A percentile compares a stretch with the other conserved stretches of the same genome.
Evolutionary conservation across 306 rosid genomes (phyloP).

Genomic region (Carpinus viminea): DNA sequence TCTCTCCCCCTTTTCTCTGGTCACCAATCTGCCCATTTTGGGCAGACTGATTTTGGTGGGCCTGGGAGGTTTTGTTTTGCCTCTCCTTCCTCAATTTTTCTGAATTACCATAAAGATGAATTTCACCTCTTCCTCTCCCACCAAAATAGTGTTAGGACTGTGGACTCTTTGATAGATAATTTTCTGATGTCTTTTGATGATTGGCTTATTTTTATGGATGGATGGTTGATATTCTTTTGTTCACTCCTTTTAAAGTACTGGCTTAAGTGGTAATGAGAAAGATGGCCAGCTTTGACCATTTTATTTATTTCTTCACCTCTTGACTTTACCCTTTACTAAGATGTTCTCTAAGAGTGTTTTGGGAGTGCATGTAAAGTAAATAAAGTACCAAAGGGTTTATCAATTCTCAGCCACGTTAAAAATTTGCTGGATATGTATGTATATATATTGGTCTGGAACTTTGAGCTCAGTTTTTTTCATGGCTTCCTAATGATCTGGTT

Average conservation of each 20-base stretch:
- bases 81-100: neutral
- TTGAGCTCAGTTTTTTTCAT: conserved; percentile 11
- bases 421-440: neutral
- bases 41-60: neutral
- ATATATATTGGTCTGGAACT: neutral
- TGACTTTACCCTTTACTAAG: neutral
- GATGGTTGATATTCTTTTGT: neutral
- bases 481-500: conserved; percentile 22
- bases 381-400: neutral
- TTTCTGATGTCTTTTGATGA: neutral
- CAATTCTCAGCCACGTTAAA: neutral
- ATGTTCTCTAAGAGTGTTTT: neutral
- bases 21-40: neutral
- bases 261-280: neutral
- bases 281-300: neutral
- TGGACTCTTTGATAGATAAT: neutral
- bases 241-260: neutral
- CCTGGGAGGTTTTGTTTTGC: neutral
- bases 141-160: neutral
- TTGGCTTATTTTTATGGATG: neutral
- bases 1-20: neutral
- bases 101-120: neutral
- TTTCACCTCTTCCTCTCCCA: neutral
- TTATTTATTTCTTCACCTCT: neutral
- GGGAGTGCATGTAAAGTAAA: neutral